These are phyloP conservation scores for Theileria annulata DNA, from an alignment of 169 alveolate species.

Conservation along the genomic window DNA sequence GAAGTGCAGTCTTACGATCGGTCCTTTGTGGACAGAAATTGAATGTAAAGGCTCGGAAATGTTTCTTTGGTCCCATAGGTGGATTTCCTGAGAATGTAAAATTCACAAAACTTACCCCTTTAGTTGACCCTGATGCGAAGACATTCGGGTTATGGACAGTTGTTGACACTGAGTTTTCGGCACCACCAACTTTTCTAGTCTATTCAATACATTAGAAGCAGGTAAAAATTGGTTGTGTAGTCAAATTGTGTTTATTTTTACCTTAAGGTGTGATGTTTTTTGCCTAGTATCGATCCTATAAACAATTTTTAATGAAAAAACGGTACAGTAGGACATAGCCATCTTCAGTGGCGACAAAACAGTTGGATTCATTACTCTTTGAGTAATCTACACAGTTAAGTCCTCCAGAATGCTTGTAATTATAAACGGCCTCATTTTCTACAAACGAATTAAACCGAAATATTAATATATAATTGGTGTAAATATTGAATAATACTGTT, in stretches of 20 bases:
- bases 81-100: slow-evolving; percentile 34
- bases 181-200: slow-evolving; percentile 39
- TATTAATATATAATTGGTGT: not conserved
- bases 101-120: slow-evolving; percentile 42
- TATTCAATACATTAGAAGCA: not conserved
- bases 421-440: slow-evolving; percentile 27
- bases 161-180: slow-evolving; percentile 45
- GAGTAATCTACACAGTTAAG: slow-evolving; percentile 55
- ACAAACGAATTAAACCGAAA: not conserved
- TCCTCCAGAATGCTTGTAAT: slow-evolving; percentile 34
- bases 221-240: not conserved
- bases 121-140: slow-evolving; percentile 58
- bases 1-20: slow-evolving; percentile 55
- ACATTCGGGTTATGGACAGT: slow-evolving; percentile 44
- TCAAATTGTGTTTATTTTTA: slow-evolving; percentile 6
- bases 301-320: not conserved
- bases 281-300: slow-evolving; percentile 1
- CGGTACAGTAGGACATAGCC: slow-evolving; percentile 35
- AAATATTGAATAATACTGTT: slow-evolving; percentile 3
- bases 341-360: slow-evolving; percentile 58
- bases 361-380: slow-evolving; percentile 20
- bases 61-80: slow-evolving; percentile 61
- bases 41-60: slow-evolving; percentile 35
- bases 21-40: slow-evolving; percentile 56
- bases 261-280: not conserved